Evolutionary conservation across 306 rosid species (phyloP).

Genomic region (Vigna reflexopilosa): DNA sequence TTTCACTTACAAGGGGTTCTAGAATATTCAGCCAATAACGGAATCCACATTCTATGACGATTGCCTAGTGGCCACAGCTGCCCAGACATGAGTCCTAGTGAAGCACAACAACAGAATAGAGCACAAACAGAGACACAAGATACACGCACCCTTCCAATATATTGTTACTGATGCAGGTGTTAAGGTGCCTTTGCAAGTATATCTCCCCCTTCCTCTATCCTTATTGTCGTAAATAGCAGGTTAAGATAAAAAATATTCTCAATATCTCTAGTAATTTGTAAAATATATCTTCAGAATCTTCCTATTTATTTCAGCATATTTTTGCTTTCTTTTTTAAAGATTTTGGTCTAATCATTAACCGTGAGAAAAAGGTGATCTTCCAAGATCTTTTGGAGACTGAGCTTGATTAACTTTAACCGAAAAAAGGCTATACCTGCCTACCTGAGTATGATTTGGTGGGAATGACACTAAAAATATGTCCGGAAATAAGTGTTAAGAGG

Average conservation of each 20-base stretch:
- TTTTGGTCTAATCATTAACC: not conserved
- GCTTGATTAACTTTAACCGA: not conserved
- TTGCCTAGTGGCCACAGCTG: not conserved
- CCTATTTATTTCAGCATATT: too few relatives aligned
- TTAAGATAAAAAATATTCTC: too few relatives aligned
- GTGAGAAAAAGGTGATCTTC: not conserved
- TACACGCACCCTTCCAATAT: conserved; percentile 5
- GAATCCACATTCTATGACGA: not conserved
- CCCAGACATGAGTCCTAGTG: not conserved
- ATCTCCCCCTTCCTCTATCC: not conserved
- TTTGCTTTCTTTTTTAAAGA: too few relatives aligned
- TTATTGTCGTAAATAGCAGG: too few relatives aligned
- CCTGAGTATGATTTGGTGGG: not conserved
- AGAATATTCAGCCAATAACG: not conserved
- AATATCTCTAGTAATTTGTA: too few relatives aligned
- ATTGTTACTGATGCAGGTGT: not conserved
- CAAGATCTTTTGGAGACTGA: not conserved
- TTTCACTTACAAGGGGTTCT: not conserved
- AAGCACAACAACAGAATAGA: not conserved
- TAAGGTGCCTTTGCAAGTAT: not conserved
- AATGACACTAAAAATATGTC: not conserved
- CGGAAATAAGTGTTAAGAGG: not conserved
- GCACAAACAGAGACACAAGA: not conserved
- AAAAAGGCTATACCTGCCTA: not conserved
- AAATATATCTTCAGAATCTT: too few relatives aligned